These are phyloP conservation scores for Ceratocystis alfenasii DNA, from an alignment of 2,329 filamentous ascomycete genomes.

Conservation along the genomic window DNA sequence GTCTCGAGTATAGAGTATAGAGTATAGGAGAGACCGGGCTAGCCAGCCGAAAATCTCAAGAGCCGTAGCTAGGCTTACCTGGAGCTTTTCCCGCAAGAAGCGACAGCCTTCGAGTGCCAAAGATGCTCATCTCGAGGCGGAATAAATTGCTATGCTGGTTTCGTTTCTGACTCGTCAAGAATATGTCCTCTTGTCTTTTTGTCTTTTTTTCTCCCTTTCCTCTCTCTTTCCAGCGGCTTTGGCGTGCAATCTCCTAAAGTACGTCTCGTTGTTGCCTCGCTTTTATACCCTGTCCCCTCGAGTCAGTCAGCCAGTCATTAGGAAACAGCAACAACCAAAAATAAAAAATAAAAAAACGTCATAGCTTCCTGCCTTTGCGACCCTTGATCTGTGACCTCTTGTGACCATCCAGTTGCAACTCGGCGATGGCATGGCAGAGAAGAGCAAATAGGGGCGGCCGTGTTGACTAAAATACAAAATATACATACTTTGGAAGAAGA, in stretches of 20 bases:
- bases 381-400: background rate
- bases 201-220: background rate
- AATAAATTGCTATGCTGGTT: background rate
- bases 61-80: background rate
- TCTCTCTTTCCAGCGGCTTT: background rate
- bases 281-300: background rate
- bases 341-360: background rate
- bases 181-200: background rate
- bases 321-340: background rate
- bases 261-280: background rate
- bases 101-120: conserved; percentile 5
- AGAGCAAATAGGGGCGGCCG: too few relatives aligned
- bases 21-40: background rate
- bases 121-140: background rate
- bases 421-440: too few relatives aligned
- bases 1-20: background rate
- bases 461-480: too few relatives aligned
- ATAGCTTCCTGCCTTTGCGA: background rate
- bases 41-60: background rate
- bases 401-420: too few relatives aligned
- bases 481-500: too few relatives aligned
- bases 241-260: background rate
- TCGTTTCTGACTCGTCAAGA: background rate
- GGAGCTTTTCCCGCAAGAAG: conserved; percentile 1
- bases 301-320: background rate